Percentiles rank a stretch among this genome's conserved stretches.
These are phyloP conservation scores for Trypanosoma theileri DNA, from an alignment of 208 protist species.

Conservation along the genomic window DNA sequence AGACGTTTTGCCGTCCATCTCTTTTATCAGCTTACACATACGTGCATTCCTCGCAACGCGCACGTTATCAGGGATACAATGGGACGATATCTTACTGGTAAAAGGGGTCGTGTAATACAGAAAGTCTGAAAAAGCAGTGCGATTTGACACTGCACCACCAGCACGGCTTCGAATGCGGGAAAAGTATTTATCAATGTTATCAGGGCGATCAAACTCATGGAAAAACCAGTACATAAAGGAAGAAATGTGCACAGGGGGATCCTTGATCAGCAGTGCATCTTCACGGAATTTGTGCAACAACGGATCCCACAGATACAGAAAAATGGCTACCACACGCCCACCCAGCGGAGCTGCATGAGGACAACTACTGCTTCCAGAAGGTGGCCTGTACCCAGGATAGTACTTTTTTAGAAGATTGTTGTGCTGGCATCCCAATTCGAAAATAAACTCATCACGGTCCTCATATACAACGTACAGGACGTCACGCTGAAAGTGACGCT, in stretches of 20 bases:
- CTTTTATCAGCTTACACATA: background rate
- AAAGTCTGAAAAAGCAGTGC: background rate
- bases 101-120: conserved; percentile 26
- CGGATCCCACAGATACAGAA: conserved; percentile 26
- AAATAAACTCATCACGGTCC: conserved; percentile 19
- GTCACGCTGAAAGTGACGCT: conserved; percentile 32
- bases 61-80: conserved; percentile 19
- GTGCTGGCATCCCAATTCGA: background rate
- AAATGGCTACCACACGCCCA: conserved; percentile 7
- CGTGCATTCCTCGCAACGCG: conserved; percentile 19
- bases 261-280: background rate
- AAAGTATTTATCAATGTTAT: conserved; percentile 17
- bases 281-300: background rate
- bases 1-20: conserved; percentile 5
- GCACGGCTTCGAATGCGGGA: background rate
- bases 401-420: background rate
- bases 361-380: background rate
- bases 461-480: conserved; percentile 16
- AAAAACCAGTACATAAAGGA: conserved; percentile 37
- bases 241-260: conserved; percentile 20
- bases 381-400: conserved; percentile 7
- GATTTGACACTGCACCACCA: background rate
- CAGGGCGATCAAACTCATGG: background rate
- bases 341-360: background rate
- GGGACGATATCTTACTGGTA: conserved; percentile 1